Conservation (phyloP, 2,329 filamentous ascomycete genomes). For the Xylaria sp. region DNA sequence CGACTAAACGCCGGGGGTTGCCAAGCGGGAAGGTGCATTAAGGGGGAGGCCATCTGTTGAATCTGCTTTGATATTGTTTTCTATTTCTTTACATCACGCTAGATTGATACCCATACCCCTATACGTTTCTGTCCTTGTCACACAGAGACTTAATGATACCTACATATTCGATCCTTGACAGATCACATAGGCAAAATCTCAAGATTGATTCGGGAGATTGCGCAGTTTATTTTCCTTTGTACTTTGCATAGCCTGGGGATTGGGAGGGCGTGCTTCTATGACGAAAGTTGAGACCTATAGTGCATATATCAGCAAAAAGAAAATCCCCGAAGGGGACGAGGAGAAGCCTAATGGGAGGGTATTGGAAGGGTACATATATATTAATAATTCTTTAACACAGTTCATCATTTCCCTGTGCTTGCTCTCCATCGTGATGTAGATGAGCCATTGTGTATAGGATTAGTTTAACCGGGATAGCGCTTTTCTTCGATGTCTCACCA, state of each 20-base stretch:
- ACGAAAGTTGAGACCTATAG: slow-evolving; percentile 27
- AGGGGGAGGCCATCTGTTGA: slow-evolving; percentile 15
- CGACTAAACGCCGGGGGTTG: slow-evolving; percentile 49
- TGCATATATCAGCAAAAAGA: slow-evolving; percentile 24
- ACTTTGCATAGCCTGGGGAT: slow-evolving; percentile 34
- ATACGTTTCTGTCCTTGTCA: slow-evolving; percentile 29
- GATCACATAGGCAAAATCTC: slow-evolving; percentile 26
- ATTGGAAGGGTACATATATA: slow-evolving; percentile 30
- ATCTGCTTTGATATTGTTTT: slow-evolving; percentile 39
- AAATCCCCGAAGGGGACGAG: slow-evolving; percentile 6
- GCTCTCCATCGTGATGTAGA: background rate
- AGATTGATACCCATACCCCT: slow-evolving; percentile 41
- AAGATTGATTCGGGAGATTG: slow-evolving; percentile 32
- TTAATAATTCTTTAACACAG: slow-evolving; percentile 30
- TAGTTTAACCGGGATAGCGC: background rate
- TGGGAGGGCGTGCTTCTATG: slow-evolving; percentile 30
- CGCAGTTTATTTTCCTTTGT: slow-evolving; percentile 36
- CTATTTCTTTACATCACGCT: slow-evolving; percentile 37
- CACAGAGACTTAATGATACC: slow-evolving; percentile 36
- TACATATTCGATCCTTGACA: slow-evolving; percentile 31
- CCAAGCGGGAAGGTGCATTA: slow-evolving; percentile 6
- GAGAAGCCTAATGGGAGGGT: slow-evolving; percentile 24
- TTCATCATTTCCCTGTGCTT: background rate
- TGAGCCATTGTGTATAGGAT: background rate
- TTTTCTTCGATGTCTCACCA: background rate